Percentiles rank a stretch among this genome's conserved stretches.
These are phyloP conservation scores for Leccinum solheimii DNA, from an alignment of 1,284 basidiomycete genomes.

Conservation along the genomic window DNA sequence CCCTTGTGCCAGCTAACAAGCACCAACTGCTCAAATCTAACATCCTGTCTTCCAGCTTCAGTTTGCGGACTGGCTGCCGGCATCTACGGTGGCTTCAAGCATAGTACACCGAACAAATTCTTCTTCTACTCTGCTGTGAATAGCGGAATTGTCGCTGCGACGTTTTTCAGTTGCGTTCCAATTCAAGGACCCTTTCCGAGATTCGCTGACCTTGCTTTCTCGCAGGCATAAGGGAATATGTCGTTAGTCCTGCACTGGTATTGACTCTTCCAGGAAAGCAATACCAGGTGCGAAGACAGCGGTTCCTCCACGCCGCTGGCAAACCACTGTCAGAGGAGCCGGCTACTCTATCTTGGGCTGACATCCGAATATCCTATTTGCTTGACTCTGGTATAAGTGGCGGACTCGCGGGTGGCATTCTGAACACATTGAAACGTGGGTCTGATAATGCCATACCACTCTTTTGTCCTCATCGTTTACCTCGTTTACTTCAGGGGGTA, in stretches of 20 bases:
- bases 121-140: slow-evolving; percentile 54
- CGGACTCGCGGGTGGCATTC: slow-evolving; percentile 55
- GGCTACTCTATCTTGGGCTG: slow-evolving; percentile 41
- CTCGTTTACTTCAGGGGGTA: slow-evolving; percentile 39
- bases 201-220: slow-evolving; percentile 4
- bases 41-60: slow-evolving; percentile 38
- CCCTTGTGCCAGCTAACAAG: slow-evolving; percentile 29
- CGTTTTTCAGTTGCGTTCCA: slow-evolving; percentile 65
- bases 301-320: slow-evolving; percentile 20
- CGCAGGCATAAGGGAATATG: slow-evolving; percentile 66
- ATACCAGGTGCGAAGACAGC: slow-evolving; percentile 41
- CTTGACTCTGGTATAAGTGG: slow-evolving; percentile 68
- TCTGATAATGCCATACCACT: slow-evolving; percentile 6
- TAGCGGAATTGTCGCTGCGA: slow-evolving; percentile 61
- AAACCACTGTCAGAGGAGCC: slow-evolving; percentile 5
- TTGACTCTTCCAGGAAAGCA: slow-evolving; percentile 26
- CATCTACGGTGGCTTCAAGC: slow-evolving; percentile 51
- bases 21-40: slow-evolving; percentile 14
- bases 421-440: slow-evolving; percentile 49
- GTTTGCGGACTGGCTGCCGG: slow-evolving; percentile 53
- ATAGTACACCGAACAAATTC: slow-evolving; percentile 41
- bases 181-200: not conserved
- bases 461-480: not conserved
- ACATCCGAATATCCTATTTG: slow-evolving; percentile 55
- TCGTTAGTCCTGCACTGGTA: slow-evolving; percentile 56